phyloP scores from a whole-genome alignment of 2,329 filamentous ascomycete species.

The Arthrobotrys megalospora region DNA sequence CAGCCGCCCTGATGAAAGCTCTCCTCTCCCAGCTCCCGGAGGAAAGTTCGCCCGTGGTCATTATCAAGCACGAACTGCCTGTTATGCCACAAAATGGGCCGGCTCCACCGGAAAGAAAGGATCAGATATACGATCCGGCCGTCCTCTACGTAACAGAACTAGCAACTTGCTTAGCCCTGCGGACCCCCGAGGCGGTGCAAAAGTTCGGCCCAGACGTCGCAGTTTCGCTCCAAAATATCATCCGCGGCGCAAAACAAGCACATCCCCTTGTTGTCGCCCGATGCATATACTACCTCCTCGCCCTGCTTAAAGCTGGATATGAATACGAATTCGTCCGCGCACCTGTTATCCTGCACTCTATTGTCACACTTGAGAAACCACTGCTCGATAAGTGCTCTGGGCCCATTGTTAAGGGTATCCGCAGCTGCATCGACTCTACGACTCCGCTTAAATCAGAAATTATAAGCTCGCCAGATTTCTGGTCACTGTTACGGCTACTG shows the following conservation, averaged over 20 bases:
- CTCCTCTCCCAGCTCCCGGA: conserved; percentile 89
- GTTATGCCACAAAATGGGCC: conserved; percentile 75
- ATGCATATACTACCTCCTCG: conserved; percentile 87
- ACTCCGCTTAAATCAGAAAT: conserved; percentile 83
- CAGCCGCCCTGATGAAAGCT: conserved; percentile 74
- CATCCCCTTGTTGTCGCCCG: conserved; percentile 88
- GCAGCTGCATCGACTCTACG: conserved; percentile 78
- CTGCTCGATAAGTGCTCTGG: conserved; percentile 81
- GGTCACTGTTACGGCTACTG: conserved; percentile 86
- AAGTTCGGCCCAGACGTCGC: conserved; percentile 84
- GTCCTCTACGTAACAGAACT: conserved; percentile 93
- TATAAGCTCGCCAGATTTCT: conserved; percentile 97
- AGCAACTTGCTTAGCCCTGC: conserved; percentile 83
- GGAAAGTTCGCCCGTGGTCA: conserved; percentile 83
- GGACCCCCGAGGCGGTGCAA: conserved; percentile 80
- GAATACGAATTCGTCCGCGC: conserved; percentile 92
- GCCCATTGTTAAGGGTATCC: conserved; percentile 83
- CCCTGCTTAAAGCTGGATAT: conserved; percentile 85
- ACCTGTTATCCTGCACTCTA: conserved; percentile 89
- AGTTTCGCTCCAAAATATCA: conserved; percentile 82
- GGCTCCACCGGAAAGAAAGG: conserved; percentile 71
- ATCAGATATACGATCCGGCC: conserved; percentile 83
- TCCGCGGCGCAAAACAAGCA: conserved; percentile 83
- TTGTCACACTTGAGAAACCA: conserved; percentile 87
- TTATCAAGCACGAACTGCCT: conserved; percentile 89